phyloP scores from a whole-genome alignment of 129 eudicot genomes.

The Sambucus nigra region DNA sequence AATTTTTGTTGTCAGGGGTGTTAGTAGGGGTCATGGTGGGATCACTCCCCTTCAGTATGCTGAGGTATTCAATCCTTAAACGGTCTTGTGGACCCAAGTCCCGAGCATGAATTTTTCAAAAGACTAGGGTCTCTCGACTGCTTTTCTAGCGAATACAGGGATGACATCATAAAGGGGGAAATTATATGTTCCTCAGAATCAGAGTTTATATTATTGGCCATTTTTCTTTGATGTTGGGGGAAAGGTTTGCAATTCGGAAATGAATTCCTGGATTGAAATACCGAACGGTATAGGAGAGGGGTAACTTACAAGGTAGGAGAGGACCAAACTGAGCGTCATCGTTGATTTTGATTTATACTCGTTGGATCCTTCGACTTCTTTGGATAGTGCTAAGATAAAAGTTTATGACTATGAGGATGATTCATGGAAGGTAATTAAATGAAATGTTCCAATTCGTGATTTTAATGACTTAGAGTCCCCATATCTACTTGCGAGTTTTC shows the following conservation, averaged over 20 bases:
- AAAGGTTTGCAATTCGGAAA: slow-evolving; percentile 84
- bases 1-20: slow-evolving; percentile 96
- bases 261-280: slow-evolving; percentile 85
- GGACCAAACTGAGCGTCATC: slow-evolving; percentile 87
- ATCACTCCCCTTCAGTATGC: slow-evolving; percentile 87
- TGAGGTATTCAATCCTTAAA: slow-evolving; percentile 76
- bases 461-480: slow-evolving; percentile 82
- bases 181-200: slow-evolving; percentile 88
- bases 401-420: slow-evolving; percentile 65
- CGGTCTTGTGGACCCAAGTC: slow-evolving; percentile 68
- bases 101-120: slow-evolving; percentile 96
- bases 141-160: slow-evolving; percentile 93
- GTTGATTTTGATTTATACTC: slow-evolving; percentile 87
- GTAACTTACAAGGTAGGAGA: slow-evolving; percentile 98
- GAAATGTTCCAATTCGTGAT: slow-evolving; percentile 72
- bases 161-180: slow-evolving; percentile 84
- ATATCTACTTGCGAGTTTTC: slow-evolving; percentile 61
- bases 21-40: slow-evolving; percentile 65
- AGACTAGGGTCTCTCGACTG: slow-evolving; percentile 87
- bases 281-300: slow-evolving; percentile 98
- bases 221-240: slow-evolving; percentile 98
- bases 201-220: slow-evolving; percentile 95
- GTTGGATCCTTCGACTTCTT: slow-evolving; percentile 68
- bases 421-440: slow-evolving; percentile 77
- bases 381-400: slow-evolving; percentile 82